Evolutionary conservation across 2,329 filamentous ascomycete species (phyloP).

Genomic region (Phaeosphaeria sp.): DNA sequence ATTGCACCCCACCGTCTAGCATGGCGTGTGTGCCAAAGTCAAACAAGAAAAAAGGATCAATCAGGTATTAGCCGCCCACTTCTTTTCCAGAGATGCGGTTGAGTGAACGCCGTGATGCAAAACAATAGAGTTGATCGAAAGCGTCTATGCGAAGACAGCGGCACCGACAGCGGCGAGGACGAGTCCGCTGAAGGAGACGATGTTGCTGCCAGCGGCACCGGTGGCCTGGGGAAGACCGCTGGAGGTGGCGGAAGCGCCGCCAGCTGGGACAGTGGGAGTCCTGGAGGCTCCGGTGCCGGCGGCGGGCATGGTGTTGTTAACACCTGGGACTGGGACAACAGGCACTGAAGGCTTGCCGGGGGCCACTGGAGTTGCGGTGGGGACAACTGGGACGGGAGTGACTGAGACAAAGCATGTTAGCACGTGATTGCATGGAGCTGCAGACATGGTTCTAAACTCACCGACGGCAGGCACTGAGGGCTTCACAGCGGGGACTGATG

Average conservation of each 20-base stretch:
- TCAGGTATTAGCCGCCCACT: neutral
- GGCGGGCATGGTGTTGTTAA: conserved; percentile 11
- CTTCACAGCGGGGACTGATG: no score
- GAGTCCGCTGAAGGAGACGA: conserved; percentile 38
- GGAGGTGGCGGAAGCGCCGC: conserved; percentile 13
- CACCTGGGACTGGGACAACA: conserved; percentile 5
- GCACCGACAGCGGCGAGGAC: conserved; percentile 32
- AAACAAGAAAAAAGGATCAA: neutral
- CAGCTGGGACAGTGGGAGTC: conserved; percentile 11
- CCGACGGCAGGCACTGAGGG: conserved; percentile 3
- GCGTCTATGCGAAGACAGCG: conserved; percentile 36
- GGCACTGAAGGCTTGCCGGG: conserved; percentile 11
- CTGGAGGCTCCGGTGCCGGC: conserved; percentile 13
- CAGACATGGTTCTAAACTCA: neutral
- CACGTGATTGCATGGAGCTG: neutral
- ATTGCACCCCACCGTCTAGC: conserved; percentile 2
- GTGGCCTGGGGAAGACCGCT: conserved; percentile 18
- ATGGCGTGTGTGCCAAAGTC: neutral
- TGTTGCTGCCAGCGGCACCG: conserved; percentile 34
- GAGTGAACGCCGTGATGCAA: neutral
- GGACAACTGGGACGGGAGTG: conserved; percentile 8
- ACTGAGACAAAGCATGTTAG: conserved; percentile 5
- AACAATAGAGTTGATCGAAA: conserved; percentile 4
- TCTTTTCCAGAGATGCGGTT: neutral
- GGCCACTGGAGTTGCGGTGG: conserved; percentile 16